Conservation (phyloP, 495 filamentous ascomycete genomes). For the Penicillium paradoxum region DNA sequence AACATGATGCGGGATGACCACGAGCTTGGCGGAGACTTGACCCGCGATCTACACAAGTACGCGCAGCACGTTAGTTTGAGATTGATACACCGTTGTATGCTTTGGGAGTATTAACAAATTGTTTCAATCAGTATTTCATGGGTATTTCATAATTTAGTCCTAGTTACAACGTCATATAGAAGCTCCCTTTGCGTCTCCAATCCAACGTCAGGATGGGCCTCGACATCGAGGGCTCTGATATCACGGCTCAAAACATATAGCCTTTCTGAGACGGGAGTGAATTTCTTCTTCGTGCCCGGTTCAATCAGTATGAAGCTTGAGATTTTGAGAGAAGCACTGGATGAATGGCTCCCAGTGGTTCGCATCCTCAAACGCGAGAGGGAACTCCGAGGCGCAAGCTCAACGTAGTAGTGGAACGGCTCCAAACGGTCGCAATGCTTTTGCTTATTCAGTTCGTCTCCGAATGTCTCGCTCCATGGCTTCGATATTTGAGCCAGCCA, state of each 20-base stretch:
- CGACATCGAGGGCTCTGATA: not conserved
- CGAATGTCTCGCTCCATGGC: constrained; percentile 57
- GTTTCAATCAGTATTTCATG: not conserved
- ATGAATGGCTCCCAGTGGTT: not conserved
- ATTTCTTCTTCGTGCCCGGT: not conserved
- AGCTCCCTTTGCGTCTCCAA: not conserved
- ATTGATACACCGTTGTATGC: not conserved
- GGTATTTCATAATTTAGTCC: not conserved
- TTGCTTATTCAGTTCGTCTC: constrained; percentile 51
- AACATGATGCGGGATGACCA: constrained; percentile 1
- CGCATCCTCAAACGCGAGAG: not conserved
- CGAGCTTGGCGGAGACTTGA: constrained; percentile 13
- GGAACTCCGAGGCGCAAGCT: not conserved
- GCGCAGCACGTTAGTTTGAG: not conserved
- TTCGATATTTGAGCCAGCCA: constrained; percentile 48
- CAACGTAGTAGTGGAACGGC: not conserved
- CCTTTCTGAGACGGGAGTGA: no score
- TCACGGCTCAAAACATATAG: not conserved
- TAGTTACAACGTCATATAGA: not conserved
- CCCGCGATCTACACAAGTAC: not conserved
- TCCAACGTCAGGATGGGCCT: not conserved
- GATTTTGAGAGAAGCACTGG: not conserved
- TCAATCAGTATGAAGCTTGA: not conserved
- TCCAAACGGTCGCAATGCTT: not conserved
- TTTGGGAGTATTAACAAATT: not conserved